These are phyloP conservation scores for Hysterium pulicare DNA, from an alignment of 2,329 filamentous ascomycete genomes.

Conservation along the genomic window DNA sequence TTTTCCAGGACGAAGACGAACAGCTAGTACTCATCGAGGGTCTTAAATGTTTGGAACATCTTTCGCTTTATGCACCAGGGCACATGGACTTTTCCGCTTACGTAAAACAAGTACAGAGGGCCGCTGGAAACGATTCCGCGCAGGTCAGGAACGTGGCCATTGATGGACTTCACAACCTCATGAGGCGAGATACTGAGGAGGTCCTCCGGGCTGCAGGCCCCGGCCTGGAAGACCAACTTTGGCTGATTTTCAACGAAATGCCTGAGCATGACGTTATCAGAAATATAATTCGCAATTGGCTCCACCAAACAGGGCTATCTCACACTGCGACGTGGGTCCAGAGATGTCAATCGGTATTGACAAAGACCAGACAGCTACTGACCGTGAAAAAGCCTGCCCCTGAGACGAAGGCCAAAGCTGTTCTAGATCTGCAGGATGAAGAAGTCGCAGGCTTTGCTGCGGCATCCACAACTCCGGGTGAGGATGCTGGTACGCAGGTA, in stretches of 20 bases:
- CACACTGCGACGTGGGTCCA: constrained; percentile 85
- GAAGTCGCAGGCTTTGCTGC: constrained; percentile 93
- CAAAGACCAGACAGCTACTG: constrained; percentile 72
- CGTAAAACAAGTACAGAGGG: constrained; percentile 74
- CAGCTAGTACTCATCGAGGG: constrained; percentile 70
- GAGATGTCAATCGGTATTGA: constrained; percentile 82
- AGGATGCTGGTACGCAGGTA: constrained; percentile 38
- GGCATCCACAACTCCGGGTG: constrained; percentile 57
- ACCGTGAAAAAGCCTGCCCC: constrained; percentile 51
- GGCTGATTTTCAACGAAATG: constrained; percentile 78
- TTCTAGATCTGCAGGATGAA: constrained; percentile 86
- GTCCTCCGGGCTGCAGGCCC: constrained; percentile 72
- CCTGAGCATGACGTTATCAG: constrained; percentile 76
- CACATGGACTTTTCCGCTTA: constrained; percentile 83
- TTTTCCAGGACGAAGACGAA: constrained; percentile 75
- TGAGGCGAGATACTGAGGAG: constrained; percentile 85
- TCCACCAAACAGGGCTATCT: constrained; percentile 79
- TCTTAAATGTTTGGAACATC: constrained; percentile 80
- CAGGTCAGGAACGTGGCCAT: constrained; percentile 76
- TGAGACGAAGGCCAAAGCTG: constrained; percentile 47
- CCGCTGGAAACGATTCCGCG: constrained; percentile 66
- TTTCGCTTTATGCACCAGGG: constrained; percentile 86
- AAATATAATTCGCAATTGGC: constrained; percentile 88
- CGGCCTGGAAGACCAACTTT: constrained; percentile 85
- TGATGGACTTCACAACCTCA: constrained; percentile 86